These are phyloP conservation scores for Penicillium bialowiezense DNA, from an alignment of 495 filamentous ascomycete genomes.

Conservation along the genomic window DNA sequence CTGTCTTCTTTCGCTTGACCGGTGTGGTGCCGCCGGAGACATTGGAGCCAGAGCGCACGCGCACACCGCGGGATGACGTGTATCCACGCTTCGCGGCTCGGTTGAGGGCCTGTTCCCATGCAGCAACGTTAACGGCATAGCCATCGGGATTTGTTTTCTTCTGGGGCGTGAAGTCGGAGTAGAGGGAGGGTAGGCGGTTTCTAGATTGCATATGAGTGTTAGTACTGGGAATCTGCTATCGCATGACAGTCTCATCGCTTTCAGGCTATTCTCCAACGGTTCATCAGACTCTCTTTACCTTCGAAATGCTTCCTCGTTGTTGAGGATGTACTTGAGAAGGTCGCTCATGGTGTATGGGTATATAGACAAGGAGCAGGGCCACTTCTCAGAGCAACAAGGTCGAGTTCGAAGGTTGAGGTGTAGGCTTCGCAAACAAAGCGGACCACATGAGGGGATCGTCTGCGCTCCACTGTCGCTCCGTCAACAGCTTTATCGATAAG, in stretches of 20 bases:
- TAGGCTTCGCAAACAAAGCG: not conserved
- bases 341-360: conserved; percentile 47
- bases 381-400: not conserved
- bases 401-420: too few relatives aligned
- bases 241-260: too few relatives aligned
- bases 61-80: conserved; percentile 45
- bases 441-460: not conserved
- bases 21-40: not conserved
- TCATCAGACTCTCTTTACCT: too few relatives aligned
- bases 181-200: conserved; percentile 84
- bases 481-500: conserved; percentile 33
- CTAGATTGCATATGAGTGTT: conserved; percentile 33
- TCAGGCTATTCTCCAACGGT: too few relatives aligned
- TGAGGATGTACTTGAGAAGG: conserved; percentile 59
- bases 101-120: conserved; percentile 76
- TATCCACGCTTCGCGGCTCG: conserved; percentile 65
- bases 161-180: conserved; percentile 85
- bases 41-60: conserved; percentile 19
- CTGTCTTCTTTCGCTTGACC: conserved; percentile 24
- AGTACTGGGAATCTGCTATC: too few relatives aligned
- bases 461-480: not conserved
- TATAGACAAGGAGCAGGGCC: not conserved
- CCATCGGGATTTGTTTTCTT: conserved; percentile 84
- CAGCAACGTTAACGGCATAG: conserved; percentile 77
- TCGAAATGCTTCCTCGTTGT: conserved; percentile 63